phyloP scores from a whole-genome alignment of 2,329 filamentous ascomycete genomes.

The Exophiala sideris region DNA sequence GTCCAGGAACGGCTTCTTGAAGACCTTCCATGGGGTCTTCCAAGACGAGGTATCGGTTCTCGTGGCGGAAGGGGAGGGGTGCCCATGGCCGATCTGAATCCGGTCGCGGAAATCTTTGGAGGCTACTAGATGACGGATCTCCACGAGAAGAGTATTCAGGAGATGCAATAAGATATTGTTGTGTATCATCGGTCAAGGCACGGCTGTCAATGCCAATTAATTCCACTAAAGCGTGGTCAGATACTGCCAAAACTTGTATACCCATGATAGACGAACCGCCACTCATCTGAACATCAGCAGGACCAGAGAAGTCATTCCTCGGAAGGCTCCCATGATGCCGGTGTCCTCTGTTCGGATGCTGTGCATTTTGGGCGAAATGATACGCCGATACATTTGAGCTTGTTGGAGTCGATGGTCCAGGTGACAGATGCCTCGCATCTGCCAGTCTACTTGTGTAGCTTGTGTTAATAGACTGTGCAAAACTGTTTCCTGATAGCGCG shows the following conservation, averaged over 20 bases:
- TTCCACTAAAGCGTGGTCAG: slow-evolving; percentile 1
- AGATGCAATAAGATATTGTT: slow-evolving; percentile 9
- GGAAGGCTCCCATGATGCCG: neutral
- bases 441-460: slow-evolving; percentile 12
- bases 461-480: slow-evolving; percentile 5
- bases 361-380: neutral
- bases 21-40: slow-evolving; percentile 4
- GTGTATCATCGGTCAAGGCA: slow-evolving; percentile 3
- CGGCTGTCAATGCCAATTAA: slow-evolving; percentile 19
- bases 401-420: slow-evolving; percentile 12
- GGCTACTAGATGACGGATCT: slow-evolving; percentile 5
- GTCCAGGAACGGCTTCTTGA: neutral
- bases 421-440: slow-evolving; percentile 13
- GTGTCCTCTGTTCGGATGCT: neutral
- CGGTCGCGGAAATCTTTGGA: slow-evolving; percentile 9
- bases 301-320: neutral
- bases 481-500: slow-evolving; percentile 6
- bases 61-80: slow-evolving; percentile 7
- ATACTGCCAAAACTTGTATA: neutral
- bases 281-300: slow-evolving; percentile 15
- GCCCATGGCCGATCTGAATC: slow-evolving; percentile 13
- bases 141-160: slow-evolving; percentile 9
- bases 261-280: neutral
- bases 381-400: slow-evolving; percentile 11
- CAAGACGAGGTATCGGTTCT: slow-evolving; percentile 6